phyloP scores from a whole-genome alignment of 2,329 filamentous ascomycete genomes.

The Ascochyta fabae region DNA sequence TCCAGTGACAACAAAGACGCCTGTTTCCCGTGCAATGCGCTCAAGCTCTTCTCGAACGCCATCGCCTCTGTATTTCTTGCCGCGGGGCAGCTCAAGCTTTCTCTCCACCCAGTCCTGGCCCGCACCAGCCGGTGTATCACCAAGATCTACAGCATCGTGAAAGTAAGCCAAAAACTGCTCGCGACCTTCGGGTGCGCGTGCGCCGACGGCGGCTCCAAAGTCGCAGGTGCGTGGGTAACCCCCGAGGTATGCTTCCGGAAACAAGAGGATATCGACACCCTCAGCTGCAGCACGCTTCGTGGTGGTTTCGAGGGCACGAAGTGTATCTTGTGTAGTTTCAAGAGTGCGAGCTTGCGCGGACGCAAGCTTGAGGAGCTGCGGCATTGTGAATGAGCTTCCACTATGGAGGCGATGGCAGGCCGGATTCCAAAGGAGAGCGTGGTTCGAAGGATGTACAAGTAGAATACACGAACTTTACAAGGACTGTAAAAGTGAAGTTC shows the following conservation, averaged over 20 bases:
- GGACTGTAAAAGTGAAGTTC: background rate
- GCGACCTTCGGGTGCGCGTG: constrained; percentile 70
- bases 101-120: constrained; percentile 74
- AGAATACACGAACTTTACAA: background rate
- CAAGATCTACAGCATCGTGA: constrained; percentile 78
- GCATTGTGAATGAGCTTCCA: constrained; percentile 40
- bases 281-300: constrained; percentile 67
- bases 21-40: constrained; percentile 74
- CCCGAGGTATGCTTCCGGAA: constrained; percentile 90
- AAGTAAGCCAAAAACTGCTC: constrained; percentile 87
- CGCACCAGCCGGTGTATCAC: constrained; percentile 75
- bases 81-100: constrained; percentile 60
- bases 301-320: constrained; percentile 68
- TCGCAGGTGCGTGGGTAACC: constrained; percentile 84
- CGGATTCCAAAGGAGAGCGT: background rate
- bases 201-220: constrained; percentile 78
- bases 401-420: background rate
- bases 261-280: constrained; percentile 74
- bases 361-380: constrained; percentile 56
- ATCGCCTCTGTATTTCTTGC: constrained; percentile 64
- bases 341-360: constrained; percentile 58
- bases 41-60: constrained; percentile 84
- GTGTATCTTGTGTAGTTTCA: constrained; percentile 62
- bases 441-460: background rate
- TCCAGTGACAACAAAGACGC: constrained; percentile 82